Conservation (phyloP, 2,329 filamentous ascomycete genomes). For the Neurospora sp. region DNA sequence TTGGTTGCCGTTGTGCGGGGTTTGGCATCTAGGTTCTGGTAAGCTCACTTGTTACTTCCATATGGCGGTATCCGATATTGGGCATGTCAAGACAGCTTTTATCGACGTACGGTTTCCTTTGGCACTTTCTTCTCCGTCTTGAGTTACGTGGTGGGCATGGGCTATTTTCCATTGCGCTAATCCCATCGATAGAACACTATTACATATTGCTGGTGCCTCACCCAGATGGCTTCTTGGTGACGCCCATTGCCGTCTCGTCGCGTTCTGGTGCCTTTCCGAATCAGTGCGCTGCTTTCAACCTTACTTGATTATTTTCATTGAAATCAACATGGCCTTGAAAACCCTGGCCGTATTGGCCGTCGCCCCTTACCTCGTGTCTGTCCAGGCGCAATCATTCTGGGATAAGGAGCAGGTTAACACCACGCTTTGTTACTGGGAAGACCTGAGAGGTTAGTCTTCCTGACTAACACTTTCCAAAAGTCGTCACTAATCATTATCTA, state of each 20-base stretch:
- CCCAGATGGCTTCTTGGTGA: no score
- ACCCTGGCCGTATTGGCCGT: slow-evolving; percentile 20
- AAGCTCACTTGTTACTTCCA: not conserved
- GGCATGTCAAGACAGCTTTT: not conserved
- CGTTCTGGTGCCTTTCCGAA: no score
- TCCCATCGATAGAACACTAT: not conserved
- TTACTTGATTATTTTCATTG: not conserved
- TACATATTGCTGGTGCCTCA: not conserved
- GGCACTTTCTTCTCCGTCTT: not conserved
- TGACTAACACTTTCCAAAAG: slow-evolving; percentile 1
- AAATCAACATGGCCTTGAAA: slow-evolving; percentile 21
- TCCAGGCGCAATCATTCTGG: slow-evolving; percentile 38
- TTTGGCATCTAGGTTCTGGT: not conserved
- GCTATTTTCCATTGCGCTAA: not conserved
- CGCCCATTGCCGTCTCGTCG: no score
- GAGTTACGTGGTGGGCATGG: not conserved
- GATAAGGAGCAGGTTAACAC: slow-evolving; percentile 40
- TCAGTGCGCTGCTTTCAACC: no score
- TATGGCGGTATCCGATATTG: not conserved
- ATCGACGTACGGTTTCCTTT: not conserved
- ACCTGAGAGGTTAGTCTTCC: slow-evolving; percentile 29
- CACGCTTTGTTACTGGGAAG: slow-evolving; percentile 49
- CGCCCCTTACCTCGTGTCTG: slow-evolving; percentile 20
- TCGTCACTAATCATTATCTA: slow-evolving; percentile 18
- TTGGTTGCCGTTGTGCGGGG: not conserved